Conservation (phyloP, 371 early-diverging fungal species). For the Mortierella sp. region DNA sequence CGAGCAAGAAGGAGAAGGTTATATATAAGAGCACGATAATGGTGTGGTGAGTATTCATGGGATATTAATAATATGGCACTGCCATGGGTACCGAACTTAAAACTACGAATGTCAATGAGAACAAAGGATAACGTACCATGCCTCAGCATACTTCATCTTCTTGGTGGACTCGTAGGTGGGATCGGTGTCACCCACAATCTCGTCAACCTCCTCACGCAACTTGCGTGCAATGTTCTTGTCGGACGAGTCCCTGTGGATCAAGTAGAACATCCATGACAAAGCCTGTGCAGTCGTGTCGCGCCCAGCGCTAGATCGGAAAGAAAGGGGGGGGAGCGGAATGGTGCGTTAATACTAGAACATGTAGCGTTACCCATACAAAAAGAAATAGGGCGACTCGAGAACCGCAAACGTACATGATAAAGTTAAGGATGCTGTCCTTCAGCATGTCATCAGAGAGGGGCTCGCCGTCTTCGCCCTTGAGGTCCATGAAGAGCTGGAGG, state of each 20-base stretch:
- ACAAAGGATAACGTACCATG: conserved; percentile 34
- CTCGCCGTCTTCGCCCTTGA: conserved; percentile 66
- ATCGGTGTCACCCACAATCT: conserved; percentile 38
- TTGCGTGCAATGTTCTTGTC: conserved; percentile 68
- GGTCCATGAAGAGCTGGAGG: conserved; percentile 73
- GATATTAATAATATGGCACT: background rate
- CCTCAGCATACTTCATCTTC: conserved; percentile 56
- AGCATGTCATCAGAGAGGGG: conserved; percentile 66
- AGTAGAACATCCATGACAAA: conserved; percentile 75
- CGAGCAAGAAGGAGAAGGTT: background rate
- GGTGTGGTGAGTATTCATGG: background rate
- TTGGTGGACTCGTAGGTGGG: conserved; percentile 52
- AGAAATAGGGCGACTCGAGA: background rate
- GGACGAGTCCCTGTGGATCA: conserved; percentile 58
- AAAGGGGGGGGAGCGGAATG: too few relatives aligned
- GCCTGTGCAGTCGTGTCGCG: conserved; percentile 67
- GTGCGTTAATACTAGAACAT: background rate
- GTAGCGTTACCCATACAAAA: background rate
- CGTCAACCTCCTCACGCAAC: conserved; percentile 71
- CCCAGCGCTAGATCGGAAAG: conserved; percentile 22
- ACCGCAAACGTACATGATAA: conserved; percentile 46
- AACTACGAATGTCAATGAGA: background rate
- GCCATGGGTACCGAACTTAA: background rate
- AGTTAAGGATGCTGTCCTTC: conserved; percentile 78
- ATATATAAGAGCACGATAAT: background rate